Base-by-base conservation (phyloP, 495 filamentous ascomycete species). In the Aspergillus sclerotioniger region DNA sequence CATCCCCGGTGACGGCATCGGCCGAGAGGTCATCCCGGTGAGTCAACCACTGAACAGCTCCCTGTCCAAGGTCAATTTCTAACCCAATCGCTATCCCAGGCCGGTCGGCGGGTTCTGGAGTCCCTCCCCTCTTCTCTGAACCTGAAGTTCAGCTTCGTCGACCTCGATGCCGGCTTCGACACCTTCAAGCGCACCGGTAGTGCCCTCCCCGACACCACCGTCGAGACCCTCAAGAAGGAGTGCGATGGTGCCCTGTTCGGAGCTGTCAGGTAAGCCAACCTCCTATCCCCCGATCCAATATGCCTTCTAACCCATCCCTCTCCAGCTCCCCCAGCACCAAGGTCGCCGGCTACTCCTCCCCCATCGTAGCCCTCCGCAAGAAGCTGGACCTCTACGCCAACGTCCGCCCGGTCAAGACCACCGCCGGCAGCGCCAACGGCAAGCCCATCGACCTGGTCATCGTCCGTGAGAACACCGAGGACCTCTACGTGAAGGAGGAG, bases 401-500 rank as follows among this genome's bases (percentile, higher is more conserved):
- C 68, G 91, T 98, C 44, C 91, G 94, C 37, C 94, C 94, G 48
- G 94, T 97, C 67, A 98, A 96, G 81, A 88, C 87, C 49, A 88
- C 92, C 56, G 64, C 60, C 33, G 76, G 76, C 43, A 72, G 67
- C 64, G 74, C 69, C 68, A 73, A 78, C 37, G 80, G 79, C 53
- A 76, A 74, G 19, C 85, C 88, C 53, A 91, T 98, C 68, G 94
- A 98, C 78, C 85, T 98, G 65, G 94, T 98, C 68, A 98, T 97
- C 62, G 94, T 98, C 53, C 89, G 94, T 57, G 94, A 98, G 75
- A 98, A 98, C 78, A 98, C 94, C 53, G 94, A 98, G 77, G 94
- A 98, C 67, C 80, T 98, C 25, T 98, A 98, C 81, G 95, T 98
- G 59, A 98, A 98, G 79, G 91, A 98, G 74, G 94, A 98, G 77